Evolutionary conservation across 768 basidiomycete species (phyloP).

Genomic region (Tricholomella constricta): DNA sequence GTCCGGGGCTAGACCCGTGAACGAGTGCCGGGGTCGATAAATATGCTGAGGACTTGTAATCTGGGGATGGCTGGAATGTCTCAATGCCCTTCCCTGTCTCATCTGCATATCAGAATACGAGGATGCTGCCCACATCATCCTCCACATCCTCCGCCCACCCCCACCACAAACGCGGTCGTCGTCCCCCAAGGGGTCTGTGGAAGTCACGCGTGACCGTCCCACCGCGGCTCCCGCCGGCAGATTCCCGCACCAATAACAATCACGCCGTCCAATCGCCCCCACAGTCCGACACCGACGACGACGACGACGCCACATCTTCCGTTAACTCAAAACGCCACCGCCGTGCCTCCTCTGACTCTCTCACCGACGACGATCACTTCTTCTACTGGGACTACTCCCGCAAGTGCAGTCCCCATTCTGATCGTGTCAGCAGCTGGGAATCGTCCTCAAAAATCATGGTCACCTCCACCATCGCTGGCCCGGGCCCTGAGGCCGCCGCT

Average conservation of each 20-base stretch:
- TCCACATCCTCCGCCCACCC: too few relatives aligned
- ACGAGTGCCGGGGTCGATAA: conserved; percentile 20
- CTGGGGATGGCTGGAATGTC: conserved; percentile 15
- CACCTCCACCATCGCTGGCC: conserved; percentile 36
- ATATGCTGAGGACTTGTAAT: conserved; percentile 21
- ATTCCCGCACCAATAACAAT: too few relatives aligned
- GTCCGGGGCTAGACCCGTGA: conserved; percentile 16
- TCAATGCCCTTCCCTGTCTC: conserved; percentile 31
- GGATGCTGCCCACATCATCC: conserved; percentile 18
- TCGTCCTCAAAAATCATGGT: conserved; percentile 41
- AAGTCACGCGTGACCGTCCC: conserved; percentile 41
- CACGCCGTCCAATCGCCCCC: too few relatives aligned
- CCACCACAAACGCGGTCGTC: conserved; percentile 29
- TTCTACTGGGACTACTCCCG: conserved; percentile 40
- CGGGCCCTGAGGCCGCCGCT: conserved; percentile 16
- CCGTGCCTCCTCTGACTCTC: conserved; percentile 10
- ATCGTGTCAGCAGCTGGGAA: conserved; percentile 32
- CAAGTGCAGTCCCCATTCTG: conserved; percentile 22
- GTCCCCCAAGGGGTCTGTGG: conserved; percentile 50
- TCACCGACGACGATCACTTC: conserved; percentile 22
- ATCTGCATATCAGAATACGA: conserved; percentile 17
- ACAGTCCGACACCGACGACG: conserved; percentile 25
- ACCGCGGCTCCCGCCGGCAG: conserved; percentile 25
- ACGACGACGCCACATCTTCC: conserved; percentile 20
- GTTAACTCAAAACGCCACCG: conserved; percentile 11